Evolutionary conservation across 805 yeast species (phyloP).

Genomic region (Naumovozyma baii): DNA sequence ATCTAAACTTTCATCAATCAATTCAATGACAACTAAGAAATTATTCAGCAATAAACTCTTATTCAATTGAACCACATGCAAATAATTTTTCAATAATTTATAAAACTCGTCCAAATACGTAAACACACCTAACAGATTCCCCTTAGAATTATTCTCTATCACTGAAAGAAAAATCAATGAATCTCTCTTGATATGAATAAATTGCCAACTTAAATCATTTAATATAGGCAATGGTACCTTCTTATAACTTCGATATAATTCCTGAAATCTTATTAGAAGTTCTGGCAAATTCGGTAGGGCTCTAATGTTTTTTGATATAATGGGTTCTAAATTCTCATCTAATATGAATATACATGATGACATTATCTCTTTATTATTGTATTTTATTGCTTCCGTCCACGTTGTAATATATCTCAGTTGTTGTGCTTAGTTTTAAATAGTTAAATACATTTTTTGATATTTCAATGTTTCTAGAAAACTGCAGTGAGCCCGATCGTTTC

Average conservation of each 20-base stretch:
- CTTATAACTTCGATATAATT: constrained; percentile 6
- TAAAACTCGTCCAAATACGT: constrained; percentile 23
- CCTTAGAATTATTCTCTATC: constrained; percentile 7
- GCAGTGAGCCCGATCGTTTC: background rate
- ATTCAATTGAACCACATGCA: constrained; percentile 31
- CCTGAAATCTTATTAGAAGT: constrained; percentile 15
- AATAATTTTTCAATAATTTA: constrained; percentile 18
- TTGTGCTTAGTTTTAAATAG: too few species aligned
- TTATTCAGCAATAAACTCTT: constrained; percentile 62
- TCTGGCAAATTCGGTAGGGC: constrained; percentile 17
- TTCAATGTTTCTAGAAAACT: background rate
- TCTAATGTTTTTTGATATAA: constrained; percentile 21
- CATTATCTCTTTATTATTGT: constrained; percentile 7
- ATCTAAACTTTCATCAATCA: constrained; percentile 85
- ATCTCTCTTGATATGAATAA: constrained; percentile 19
- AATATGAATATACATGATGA: constrained; percentile 22
- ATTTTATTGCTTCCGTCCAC: background rate
- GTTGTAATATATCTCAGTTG: too few species aligned
- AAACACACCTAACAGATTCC: constrained; percentile 16
- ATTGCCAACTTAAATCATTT: constrained; percentile 10
- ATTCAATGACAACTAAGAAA: constrained; percentile 62
- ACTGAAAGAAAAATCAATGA: constrained; percentile 18
- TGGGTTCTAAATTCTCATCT: constrained; percentile 24
- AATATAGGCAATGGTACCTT: constrained; percentile 13
- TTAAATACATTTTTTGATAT: constrained; percentile 1